Evolutionary conservation across 495 filamentous ascomycete species (phyloP).

Genomic region (Aspergillus bridgeri): DNA sequence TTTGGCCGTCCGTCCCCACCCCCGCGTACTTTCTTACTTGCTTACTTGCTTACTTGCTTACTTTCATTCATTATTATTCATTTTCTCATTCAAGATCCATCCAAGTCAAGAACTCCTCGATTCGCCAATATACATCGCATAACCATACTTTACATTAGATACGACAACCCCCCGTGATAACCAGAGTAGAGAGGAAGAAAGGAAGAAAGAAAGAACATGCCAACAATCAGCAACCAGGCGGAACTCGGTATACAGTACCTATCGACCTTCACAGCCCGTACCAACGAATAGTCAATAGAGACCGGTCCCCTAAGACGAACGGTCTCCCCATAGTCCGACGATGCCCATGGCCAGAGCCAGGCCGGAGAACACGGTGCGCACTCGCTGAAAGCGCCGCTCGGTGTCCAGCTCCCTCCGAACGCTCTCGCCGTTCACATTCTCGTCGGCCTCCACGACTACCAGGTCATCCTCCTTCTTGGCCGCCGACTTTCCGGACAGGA

Average conservation of each 20-base stretch:
- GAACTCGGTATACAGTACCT: not conserved
- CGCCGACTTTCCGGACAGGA: conserved; percentile 12
- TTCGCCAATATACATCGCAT: not conserved
- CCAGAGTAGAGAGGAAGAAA: not conserved
- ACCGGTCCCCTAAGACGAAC: conserved; percentile 23
- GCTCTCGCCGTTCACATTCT: conserved; percentile 75
- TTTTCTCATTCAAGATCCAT: not conserved
- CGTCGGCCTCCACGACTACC: conserved; percentile 51
- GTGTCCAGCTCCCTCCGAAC: conserved; percentile 66
- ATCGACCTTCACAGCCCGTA: too few species aligned
- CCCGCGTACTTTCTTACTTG: too few species aligned
- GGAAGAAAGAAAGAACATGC: too few species aligned
- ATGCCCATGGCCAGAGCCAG: conserved; percentile 71
- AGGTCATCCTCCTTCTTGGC: conserved; percentile 67
- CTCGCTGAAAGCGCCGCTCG: conserved; percentile 58
- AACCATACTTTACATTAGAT: not conserved
- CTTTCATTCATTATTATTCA: too few species aligned
- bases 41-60: too few species aligned
- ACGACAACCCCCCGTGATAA: not conserved
- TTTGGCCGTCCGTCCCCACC: conserved; percentile 24
- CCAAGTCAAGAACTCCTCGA: not conserved
- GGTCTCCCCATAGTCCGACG: conserved; percentile 88
- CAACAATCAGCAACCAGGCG: too few species aligned
- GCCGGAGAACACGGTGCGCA: conserved; percentile 58
- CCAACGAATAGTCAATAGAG: too few species aligned